Evolutionary conservation across 2,329 filamentous ascomycete genomes (phyloP), one percentile per base, ranked within the genome.

Genomic region (Neofusicoccum parvum): DNA sequence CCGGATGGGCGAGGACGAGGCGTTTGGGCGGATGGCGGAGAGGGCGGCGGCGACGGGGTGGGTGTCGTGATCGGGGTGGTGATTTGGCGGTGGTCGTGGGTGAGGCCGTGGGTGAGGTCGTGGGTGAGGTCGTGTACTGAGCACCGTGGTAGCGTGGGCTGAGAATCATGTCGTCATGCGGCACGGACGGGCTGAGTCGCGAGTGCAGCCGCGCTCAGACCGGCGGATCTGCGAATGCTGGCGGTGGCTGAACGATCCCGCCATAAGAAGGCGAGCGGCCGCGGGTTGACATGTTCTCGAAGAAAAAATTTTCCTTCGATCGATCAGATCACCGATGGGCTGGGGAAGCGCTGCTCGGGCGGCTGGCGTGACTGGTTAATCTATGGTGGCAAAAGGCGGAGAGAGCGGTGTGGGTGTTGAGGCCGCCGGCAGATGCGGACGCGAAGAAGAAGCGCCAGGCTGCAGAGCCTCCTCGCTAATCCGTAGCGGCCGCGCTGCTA

Each of bases 1-100:
- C 23, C 23, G 23, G 23, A 23, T 23, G 23, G 23, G 23, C 23
- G 23, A 23, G 23, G 11, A 81, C 82, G 0, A 84, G 54, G 15
- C 14, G 11, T 11, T 37, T 14, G 34, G 11, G n/a, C 17, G 15
- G 51, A 34, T 11, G 6, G 12, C 20, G 34, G 39, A 17, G 12
- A 32, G 32, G 23, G 45, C 32, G 17, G 15, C 23, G 23, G 23
- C 23, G 23, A 23, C 23, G 23, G 10, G 39, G 54, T n/a, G 54
- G 32, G 17, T 17, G 43, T 15, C 20, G 32, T n/a, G 50, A 56
- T 17, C 51, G 17, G 20, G 51, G 4, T 15, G 14, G 34, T 27
- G 23, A 11, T 20, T 23, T 32, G n/a, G 2, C 3, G 12, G 9
- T 34, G 27, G 10, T 34, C 5, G 17, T 27, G 20, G 3, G 3